Evolutionary conservation across 805 yeast species (phyloP).

Genomic region (Nakazawaea holstii): DNA sequence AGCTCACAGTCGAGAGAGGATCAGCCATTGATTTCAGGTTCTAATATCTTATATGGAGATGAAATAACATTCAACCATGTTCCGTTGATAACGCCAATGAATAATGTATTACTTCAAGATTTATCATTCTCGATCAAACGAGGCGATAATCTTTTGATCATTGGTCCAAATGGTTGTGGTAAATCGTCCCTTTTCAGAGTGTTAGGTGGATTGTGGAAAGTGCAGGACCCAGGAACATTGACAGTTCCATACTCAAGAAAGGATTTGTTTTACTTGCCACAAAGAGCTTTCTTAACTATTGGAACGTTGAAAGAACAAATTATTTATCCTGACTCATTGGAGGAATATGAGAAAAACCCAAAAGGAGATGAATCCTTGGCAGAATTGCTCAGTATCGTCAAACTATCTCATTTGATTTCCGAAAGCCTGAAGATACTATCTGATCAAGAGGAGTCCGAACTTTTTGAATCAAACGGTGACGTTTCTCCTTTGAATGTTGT

Average conservation of each 20-base stretch:
- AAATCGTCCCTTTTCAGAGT: constrained; percentile 88
- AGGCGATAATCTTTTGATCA: constrained; percentile 82
- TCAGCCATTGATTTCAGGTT: constrained; percentile 24
- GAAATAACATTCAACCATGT: constrained; percentile 69
- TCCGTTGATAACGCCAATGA: constrained; percentile 82
- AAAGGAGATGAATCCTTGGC: constrained; percentile 39
- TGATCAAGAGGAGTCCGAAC: background rate
- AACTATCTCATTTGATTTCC: constrained; percentile 52
- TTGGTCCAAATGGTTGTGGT: constrained; percentile 97
- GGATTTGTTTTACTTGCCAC: constrained; percentile 84
- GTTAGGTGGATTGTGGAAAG: constrained; percentile 92
- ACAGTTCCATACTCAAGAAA: constrained; percentile 60
- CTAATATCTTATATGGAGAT: constrained; percentile 39
- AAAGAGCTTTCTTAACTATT: constrained; percentile 79
- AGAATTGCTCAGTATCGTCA: constrained; percentile 49
- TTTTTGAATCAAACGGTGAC: background rate
- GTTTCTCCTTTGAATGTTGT: constrained; percentile 54
- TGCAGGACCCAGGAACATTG: constrained; percentile 47
- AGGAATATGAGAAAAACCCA: constrained; percentile 39
- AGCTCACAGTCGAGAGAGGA: background rate
- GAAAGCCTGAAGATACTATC: constrained; percentile 25
- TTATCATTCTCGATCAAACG: constrained; percentile 68
- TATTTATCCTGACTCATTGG: constrained; percentile 75
- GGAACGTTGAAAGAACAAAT: constrained; percentile 84
- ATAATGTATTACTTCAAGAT: constrained; percentile 62